phyloP scores from a whole-genome alignment of 2,329 filamentous ascomycete species.

The Exophiala dermatitidis region DNA sequence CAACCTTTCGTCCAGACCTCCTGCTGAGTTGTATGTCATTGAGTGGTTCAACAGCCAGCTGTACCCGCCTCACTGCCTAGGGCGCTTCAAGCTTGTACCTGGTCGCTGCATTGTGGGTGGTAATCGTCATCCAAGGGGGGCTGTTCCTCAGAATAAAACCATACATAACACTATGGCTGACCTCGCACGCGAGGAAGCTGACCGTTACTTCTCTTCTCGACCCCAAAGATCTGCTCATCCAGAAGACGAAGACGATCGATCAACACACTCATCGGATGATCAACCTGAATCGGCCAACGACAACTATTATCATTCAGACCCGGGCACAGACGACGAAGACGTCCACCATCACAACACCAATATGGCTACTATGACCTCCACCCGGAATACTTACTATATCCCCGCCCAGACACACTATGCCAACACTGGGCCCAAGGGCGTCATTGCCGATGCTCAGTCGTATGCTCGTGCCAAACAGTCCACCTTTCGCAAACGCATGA shows the following conservation, averaged over 20 bases:
- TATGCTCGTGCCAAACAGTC: conserved; percentile 44
- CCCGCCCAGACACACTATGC: conserved; percentile 42
- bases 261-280: conserved; percentile 19
- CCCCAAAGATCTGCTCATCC: conserved; percentile 36
- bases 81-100: neutral
- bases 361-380: conserved; percentile 30
- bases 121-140: neutral
- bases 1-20: neutral
- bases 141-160: neutral
- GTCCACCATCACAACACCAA: conserved; percentile 33
- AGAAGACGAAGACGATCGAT: conserved; percentile 34
- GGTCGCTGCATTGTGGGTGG: neutral
- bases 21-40: neutral
- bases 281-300: conserved; percentile 14
- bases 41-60: neutral
- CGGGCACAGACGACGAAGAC: conserved; percentile 30
- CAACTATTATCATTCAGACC: conserved; percentile 26
- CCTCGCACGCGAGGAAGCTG: conserved; percentile 42
- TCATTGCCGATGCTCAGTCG: conserved; percentile 46
- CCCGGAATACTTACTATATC: conserved; percentile 37
- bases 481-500: conserved; percentile 40
- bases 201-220: conserved; percentile 36
- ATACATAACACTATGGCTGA: conserved; percentile 34
- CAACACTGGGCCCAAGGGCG: conserved; percentile 47
- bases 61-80: neutral